Evolutionary conservation across 805 yeast species (phyloP).

Genomic region (Zygotorulaspora chibaensis): DNA sequence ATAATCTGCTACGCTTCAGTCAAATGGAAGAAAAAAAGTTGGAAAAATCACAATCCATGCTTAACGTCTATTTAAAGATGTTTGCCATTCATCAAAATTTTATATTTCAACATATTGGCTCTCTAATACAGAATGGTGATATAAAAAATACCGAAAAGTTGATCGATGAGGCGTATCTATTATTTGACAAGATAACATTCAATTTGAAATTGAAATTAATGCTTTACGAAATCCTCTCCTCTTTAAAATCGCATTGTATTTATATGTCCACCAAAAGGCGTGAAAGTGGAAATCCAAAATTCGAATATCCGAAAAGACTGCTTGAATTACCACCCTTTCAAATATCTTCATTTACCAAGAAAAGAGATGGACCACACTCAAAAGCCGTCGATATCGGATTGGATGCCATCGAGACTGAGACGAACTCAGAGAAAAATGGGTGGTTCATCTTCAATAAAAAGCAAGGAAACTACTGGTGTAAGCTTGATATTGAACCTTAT

Average conservation of each 20-base stretch:
- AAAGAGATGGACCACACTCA: constrained; percentile 2
- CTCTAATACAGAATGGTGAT: constrained; percentile 11
- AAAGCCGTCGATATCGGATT: constrained; percentile 12
- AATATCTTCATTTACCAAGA: constrained; percentile 30
- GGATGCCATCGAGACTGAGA: constrained; percentile 2
- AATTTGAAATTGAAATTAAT: constrained; percentile 29
- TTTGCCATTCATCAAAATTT: constrained; percentile 30
- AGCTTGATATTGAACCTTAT: constrained; percentile 26
- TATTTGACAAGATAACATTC: constrained; percentile 28
- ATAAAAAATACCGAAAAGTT: constrained; percentile 7
- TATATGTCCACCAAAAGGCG: constrained; percentile 19
- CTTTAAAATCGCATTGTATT: constrained; percentile 29
- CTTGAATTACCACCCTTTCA: constrained; percentile 31
- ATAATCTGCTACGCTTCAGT: constrained; percentile 14
- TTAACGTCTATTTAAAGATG: constrained; percentile 26
- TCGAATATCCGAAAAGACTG: constrained; percentile 23
- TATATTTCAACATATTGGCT: constrained; percentile 20
- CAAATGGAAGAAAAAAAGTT: constrained; percentile 11
- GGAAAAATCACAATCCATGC: constrained; percentile 8
- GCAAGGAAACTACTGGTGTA: constrained; percentile 13
- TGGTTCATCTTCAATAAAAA: constrained; percentile 28
- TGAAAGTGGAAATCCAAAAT: constrained; percentile 4
- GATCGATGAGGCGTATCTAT: constrained; percentile 17
- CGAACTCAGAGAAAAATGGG: constrained; percentile 1
- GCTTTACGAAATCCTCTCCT: constrained; percentile 31